These are phyloP conservation scores for Alternaria burnsii DNA, from an alignment of 2,329 filamentous ascomycete species.

Conservation along the genomic window DNA sequence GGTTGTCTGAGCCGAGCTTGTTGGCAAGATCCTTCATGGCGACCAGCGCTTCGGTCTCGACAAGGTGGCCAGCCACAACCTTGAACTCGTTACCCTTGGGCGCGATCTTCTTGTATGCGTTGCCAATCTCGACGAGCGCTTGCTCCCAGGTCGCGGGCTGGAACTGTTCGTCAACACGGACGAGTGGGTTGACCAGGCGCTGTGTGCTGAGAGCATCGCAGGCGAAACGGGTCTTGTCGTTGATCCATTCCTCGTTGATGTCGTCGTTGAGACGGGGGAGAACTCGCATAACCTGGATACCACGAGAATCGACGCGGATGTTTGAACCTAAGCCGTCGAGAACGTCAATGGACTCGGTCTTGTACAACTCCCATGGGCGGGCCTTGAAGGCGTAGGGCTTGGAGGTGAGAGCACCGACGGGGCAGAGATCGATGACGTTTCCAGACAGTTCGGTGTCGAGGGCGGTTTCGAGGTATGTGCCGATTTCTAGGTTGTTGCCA, in stretches of 20 bases:
- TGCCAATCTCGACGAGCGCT: constrained; percentile 84
- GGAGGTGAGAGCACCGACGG: constrained; percentile 93
- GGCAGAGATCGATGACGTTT: constrained; percentile 98
- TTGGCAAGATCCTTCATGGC: constrained; percentile 98
- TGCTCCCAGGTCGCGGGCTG: constrained; percentile 95
- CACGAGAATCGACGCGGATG: constrained; percentile 91
- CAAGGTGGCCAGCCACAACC: constrained; percentile 87
- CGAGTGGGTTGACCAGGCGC: constrained; percentile 88
- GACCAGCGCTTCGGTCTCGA: constrained; percentile 91
- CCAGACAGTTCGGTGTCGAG: constrained; percentile 94
- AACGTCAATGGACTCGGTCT: constrained; percentile 95
- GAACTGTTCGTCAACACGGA: constrained; percentile 89
- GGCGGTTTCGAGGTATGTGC: constrained; percentile 94
- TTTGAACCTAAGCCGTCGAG: constrained; percentile 92
- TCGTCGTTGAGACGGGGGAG: constrained; percentile 94
- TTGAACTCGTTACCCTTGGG: constrained; percentile 96
- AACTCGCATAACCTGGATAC: constrained; percentile 95
- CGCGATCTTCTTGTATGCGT: constrained; percentile 79
- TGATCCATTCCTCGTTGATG: constrained; percentile 99
- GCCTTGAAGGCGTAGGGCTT: constrained; percentile 98
- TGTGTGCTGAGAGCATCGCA: constrained; percentile 97
- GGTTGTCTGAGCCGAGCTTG: constrained; percentile 93
- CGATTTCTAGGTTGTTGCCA: constrained; percentile 97
- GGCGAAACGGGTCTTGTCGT: constrained; percentile 96
- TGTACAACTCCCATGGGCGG: constrained; percentile 95